Evolutionary conservation across 352 stramenopile species (phyloP).

Genomic region (Phytophthora pini): DNA sequence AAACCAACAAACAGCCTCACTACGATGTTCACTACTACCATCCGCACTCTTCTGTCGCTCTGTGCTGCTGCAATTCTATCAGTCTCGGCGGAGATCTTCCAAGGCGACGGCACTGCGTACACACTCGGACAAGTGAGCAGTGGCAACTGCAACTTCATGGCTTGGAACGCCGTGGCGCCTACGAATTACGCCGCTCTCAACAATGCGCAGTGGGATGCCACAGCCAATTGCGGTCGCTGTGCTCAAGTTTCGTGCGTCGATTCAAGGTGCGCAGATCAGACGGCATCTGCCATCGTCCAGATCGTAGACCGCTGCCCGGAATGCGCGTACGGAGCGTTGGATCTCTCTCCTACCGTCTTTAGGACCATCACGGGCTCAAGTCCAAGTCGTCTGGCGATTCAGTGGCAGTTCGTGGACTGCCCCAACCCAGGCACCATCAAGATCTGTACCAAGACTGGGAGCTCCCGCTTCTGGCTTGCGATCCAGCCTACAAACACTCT

Average conservation of each 20-base stretch:
- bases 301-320: slow-evolving; percentile 50
- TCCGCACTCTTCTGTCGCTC: slow-evolving; percentile 9
- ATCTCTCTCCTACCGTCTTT: slow-evolving; percentile 43
- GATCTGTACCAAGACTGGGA: slow-evolving; percentile 49
- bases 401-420: slow-evolving; percentile 56
- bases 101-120: slow-evolving; percentile 56
- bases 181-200: slow-evolving; percentile 63
- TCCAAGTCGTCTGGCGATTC: slow-evolving; percentile 35
- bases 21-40: slow-evolving; percentile 13
- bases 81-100: slow-evolving; percentile 28
- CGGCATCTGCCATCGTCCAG: slow-evolving; percentile 30
- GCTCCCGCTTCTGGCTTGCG: slow-evolving; percentile 44
- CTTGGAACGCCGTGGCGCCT: slow-evolving; percentile 28
- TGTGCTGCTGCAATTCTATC: neutral
- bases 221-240: slow-evolving; percentile 50
- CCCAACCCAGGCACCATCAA: slow-evolving; percentile 37
- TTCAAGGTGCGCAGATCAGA: slow-evolving; percentile 24
- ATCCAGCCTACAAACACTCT: slow-evolving; percentile 50
- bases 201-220: slow-evolving; percentile 50
- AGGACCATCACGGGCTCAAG: slow-evolving; percentile 37
- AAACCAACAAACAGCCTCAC: neutral
- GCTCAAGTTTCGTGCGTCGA: slow-evolving; percentile 49
- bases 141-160: slow-evolving; percentile 70
- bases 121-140: slow-evolving; percentile 35
- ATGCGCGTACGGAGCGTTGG: slow-evolving; percentile 46